Evolutionary conservation across 306 rosid genomes (phyloP), one percentile per base, ranked within the genome.

Genomic region (Parietaria judaica): DNA sequence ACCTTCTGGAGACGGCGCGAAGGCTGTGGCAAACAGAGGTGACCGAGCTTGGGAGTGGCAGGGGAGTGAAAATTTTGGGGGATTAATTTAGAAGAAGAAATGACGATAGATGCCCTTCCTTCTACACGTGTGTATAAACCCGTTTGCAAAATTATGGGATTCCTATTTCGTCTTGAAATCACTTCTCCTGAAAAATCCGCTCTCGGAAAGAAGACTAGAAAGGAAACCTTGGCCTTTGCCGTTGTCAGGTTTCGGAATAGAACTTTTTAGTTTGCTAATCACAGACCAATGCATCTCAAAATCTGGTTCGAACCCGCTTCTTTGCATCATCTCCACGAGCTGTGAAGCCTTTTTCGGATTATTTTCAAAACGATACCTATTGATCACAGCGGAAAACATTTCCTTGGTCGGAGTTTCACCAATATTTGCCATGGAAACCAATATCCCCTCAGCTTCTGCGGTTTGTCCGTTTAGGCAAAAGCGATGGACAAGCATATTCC

Each of bases 261-360:
- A 75, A 52, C 60, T 72, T 60, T 76, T 84, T 38, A 92, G 74
- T 60, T 86, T 80, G 81, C 86, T 86, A 61, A 92, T 76, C 66
- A 88, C 83, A 67, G 98, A 92, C 98, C 96, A 88, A 55, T 92
- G 98, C 44, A 77, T 80, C 62, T 92, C 85, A 65, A 92, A 92
- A 71, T 92, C 96, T 58, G 96, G 95, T 68, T 84, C 81, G 65
- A 78, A 75, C 43, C 96, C 98, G 34, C 74, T 72, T 58, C 68
- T 72, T 69, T 88, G 96, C 98, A 92, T 88, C 61, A 76, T 81
- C 72, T 73, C 80, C 86, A 92, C 68, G 17, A 86, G 74, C 78
- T 75, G 81, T 3, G 88, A 84, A 23, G 82, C 86, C 82, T 82
- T 88, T 58, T 52, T 61, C 44, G 81, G 79, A 80, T 88, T 80